Base-by-base conservation (phyloP, 306 rosid species). In the Cajanus cajan region DNA sequence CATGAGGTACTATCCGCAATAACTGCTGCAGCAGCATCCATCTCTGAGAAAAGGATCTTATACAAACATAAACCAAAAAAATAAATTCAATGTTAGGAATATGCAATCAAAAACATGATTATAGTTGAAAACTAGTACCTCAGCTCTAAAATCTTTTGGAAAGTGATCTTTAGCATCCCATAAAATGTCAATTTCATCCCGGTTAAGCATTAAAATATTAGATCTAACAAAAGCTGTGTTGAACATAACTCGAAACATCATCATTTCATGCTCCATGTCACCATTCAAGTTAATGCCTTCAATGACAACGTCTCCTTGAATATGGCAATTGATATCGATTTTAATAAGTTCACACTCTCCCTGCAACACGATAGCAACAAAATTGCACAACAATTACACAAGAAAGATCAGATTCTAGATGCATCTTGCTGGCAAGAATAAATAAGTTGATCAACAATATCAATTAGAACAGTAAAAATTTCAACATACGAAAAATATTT, bases 151-250 rank as follows among this genome's bases (percentile, higher is more conserved):
- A 62, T 89, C 91, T 84, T 85, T 90, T 52, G 98, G 95, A 68
- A 92, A 92, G 55, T 81, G 86, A 80, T 91, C 94, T 84, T 80
- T 91, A 67, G 80, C 86, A 78, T 93, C 82, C 98, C 98, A 95
- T 86, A 93, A 82, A 57, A 81, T 76, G 71, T 95, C 98, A 51
- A 95, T 76, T 78, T 95, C 98, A 82, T 95, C 98, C 33, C 91
- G 90, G 79, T 88, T 90, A 63, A 95, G 91, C 71, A 95, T 95
- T 86, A 93, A 68, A 63, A 95, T 92, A 80, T 95, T 95, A 68
- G 98, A 95, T 87, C 97, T 89, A 71, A 92, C 94, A 81, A 95
- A 95, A 83, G 97, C 94, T 8, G 98, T 95, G 85, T 95, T 92
- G 83, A 94, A 90, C 95, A 90, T 87, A 68, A 89, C 86, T 34